phyloP scores from a whole-genome alignment of 2,329 filamentous ascomycete species.

The Colletotrichum gigasporum region DNA sequence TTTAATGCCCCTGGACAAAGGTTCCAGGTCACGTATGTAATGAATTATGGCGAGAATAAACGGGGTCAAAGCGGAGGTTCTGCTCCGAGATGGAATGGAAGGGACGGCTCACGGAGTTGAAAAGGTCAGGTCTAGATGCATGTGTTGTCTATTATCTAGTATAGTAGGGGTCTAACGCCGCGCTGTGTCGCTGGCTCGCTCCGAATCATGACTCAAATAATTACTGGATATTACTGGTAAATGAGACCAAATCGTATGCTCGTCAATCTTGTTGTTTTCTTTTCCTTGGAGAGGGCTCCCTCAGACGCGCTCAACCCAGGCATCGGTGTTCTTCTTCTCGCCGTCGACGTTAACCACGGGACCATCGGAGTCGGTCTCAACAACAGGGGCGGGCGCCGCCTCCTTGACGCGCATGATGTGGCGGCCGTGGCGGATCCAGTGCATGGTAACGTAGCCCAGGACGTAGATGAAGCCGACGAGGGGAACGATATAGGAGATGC shows the following conservation, averaged over 20 bases:
- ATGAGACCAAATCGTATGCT: background rate
- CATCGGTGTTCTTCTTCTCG: conserved; percentile 12
- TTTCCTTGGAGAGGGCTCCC: too few relatives aligned
- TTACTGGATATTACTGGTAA: background rate
- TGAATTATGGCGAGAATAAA: too few relatives aligned
- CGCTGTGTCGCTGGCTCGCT: background rate
- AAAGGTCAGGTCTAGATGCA: conserved; percentile 4
- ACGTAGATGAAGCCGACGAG: conserved; percentile 52
- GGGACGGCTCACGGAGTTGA: background rate
- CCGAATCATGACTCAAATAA: background rate
- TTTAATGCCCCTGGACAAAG: too few relatives aligned
- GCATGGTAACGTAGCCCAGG: conserved; percentile 40
- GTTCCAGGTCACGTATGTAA: too few relatives aligned
- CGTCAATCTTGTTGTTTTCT: background rate
- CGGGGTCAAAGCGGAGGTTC: background rate
- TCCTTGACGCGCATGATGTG: conserved; percentile 43
- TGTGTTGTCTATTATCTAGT: background rate
- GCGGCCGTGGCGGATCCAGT: conserved; percentile 43
- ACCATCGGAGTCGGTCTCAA: conserved; percentile 16
- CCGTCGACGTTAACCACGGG: background rate
- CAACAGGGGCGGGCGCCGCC: conserved; percentile 33
- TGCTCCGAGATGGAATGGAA: too few relatives aligned
- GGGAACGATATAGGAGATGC: conserved; percentile 54
- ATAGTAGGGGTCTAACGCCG: background rate
- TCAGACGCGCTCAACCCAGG: conserved; percentile 18